Evolutionary conservation across 1,284 basidiomycete genomes (phyloP), one percentile per base, ranked within the genome.

Genomic region (Cyathus olla): DNA sequence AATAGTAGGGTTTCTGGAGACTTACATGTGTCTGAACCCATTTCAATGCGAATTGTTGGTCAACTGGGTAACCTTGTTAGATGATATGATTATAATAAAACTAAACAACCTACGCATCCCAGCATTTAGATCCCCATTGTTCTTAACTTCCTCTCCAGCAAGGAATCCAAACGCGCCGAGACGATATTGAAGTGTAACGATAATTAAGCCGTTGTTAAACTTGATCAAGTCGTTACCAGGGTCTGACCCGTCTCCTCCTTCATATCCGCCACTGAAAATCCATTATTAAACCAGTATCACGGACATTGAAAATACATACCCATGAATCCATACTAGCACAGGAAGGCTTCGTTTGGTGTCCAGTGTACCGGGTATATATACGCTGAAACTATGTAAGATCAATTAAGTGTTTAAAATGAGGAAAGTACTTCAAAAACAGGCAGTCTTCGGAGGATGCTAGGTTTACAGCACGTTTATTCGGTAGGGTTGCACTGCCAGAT

Each of bases 291-390:
- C 57, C 70, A 68, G 8, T 73, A 9, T 11, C 37, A 48, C 39
- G 46, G 29, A 35, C 15, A 42, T 42, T n/a, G 5, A 42, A 4
- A 4, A 5, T 10, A 42, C 19, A 42, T 42, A 72, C 70, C 80
- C 79, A 57, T 82, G 78, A 31, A 82, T 81, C 73, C 73, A 82
- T 29, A 81, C 73, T 0, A 81, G 65, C 2, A 76, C 75, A 19
- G 77, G 77, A 8, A 75, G 60, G 4, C 48, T 51, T 31, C 56
- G 50, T 24, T 46, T 51, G 17, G 27, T 27, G n/a, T 26, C 49
- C 17, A 26, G 52, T 13, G 21, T 48, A n/a, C 61, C 60, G 37
- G 71, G 71, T 2, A 63, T 63, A 42, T 68, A 65, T 9, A 73
- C 71, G 59, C 74, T 73, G 11, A 5, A 13, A n/a, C 19, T 19